Base-by-base conservation (phyloP, 1,284 basidiomycete species). In the Stereum hirsutum region DNA sequence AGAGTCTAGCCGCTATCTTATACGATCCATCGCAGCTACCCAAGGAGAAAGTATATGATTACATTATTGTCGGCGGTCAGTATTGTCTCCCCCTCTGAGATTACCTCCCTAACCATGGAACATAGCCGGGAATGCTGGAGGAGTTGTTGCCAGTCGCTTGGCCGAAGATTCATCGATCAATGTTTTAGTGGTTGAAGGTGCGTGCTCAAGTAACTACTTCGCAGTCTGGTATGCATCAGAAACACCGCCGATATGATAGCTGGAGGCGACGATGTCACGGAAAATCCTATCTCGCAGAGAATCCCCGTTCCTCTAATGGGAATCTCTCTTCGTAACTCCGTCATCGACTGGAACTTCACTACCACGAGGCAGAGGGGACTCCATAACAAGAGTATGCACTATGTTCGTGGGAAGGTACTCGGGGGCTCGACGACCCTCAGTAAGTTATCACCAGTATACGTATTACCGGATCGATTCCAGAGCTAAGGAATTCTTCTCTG, bases 361-460 rank as follows among this genome's bases (percentile, higher is more conserved):
- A 50, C 52, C 3, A 42, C 40, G 4, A 47, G 52, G 14, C 54
- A 56, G 39, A 12, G 41, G n/a, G 52, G 49, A 1, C 38, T 55
- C 34, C 49, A 54, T 21, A 46, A 39, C 14, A 33, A 47, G 21
- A 33, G 34, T 19, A 37, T 55, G 24, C 20, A 33, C 6, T 52
- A 50, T 41, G 39, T 43, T 11, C 45, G 49, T 26, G 54, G 53
- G n/a, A 41, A 28, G 32, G 48, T 54, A 4, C 46, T 57, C 10
- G 55, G 55, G 19, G 55, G 55, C 23, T 48, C 46, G 4, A 56
- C 47, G 32, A 25, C 55, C 3, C 42, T 54, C 36, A 57, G 55
- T 56, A 44, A 21, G 52, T n/a, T n/a, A n/a, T 33, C 26, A 23
- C 40, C 23, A 19, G 26, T 43, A 20, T 28, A 25, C 15, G 30